Percentiles rank a stretch among this genome's conserved stretches.
phyloP scores from a whole-genome alignment of 2,329 filamentous ascomycete species.

The Sclerotinia subarctica region DNA sequence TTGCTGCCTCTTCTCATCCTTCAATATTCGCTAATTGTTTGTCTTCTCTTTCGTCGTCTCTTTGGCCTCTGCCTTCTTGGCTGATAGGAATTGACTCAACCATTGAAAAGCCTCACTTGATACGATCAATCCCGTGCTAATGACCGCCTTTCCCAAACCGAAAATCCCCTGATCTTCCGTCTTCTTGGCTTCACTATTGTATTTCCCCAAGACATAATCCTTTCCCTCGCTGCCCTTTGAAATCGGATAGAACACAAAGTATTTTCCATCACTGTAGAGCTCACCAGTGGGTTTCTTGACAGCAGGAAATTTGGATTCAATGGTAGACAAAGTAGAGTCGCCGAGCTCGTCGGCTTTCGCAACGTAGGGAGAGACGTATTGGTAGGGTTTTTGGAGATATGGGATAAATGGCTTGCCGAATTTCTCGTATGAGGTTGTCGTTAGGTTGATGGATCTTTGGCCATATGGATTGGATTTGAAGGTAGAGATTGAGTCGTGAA shows the following conservation, averaged over 20 bases:
- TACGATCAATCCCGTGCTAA: slow-evolving; percentile 65
- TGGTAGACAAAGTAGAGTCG: slow-evolving; percentile 64
- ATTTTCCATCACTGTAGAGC: slow-evolving; percentile 62
- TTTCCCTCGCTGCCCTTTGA: slow-evolving; percentile 59
- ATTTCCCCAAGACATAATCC: slow-evolving; percentile 58
- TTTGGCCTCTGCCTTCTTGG: slow-evolving; percentile 61
- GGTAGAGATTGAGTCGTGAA: slow-evolving; percentile 72
- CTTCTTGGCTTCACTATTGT: slow-evolving; percentile 59
- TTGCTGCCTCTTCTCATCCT: neutral
- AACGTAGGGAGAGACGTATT: slow-evolving; percentile 81
- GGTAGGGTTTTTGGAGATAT: slow-evolving; percentile 74
- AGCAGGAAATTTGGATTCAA: slow-evolving; percentile 69
- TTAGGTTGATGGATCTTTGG: slow-evolving; percentile 66
- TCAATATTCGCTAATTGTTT: slow-evolving; percentile 3
- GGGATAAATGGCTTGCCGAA: slow-evolving; percentile 76
- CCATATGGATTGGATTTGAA: slow-evolving; percentile 82
- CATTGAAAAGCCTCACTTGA: slow-evolving; percentile 62
- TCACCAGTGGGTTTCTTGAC: slow-evolving; percentile 74
- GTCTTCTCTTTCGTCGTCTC: slow-evolving; percentile 50
- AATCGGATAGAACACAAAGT: slow-evolving; percentile 59
- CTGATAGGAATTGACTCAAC: slow-evolving; percentile 56
- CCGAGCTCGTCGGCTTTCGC: slow-evolving; percentile 75
- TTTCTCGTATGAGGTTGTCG: slow-evolving; percentile 23
- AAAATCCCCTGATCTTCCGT: slow-evolving; percentile 61
- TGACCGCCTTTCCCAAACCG: slow-evolving; percentile 65